Evolutionary conservation across 306 rosid genomes (phyloP), one percentile per base, ranked within the genome.

Genomic region (Castanea sativa): DNA sequence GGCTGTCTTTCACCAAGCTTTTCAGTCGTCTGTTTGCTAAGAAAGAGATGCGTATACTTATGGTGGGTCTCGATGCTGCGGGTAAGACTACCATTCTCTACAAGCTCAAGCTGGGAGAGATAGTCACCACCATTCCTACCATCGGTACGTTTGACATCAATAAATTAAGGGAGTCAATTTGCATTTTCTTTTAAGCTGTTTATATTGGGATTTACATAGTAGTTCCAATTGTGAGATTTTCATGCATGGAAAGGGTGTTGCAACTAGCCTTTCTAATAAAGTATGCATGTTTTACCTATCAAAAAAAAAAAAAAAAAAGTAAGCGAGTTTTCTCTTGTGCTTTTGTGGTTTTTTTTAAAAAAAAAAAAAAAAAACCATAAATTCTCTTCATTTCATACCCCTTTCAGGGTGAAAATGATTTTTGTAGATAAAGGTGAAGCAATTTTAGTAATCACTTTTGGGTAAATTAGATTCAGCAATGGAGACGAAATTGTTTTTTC

Each of bases 31-130:
- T 93, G n/a, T 93, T 93, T 64, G 98, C 98, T 20, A 92, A 92
- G 90, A 93, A 85, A 78, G 98, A 93, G 96, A 93, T 93, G 98
- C 91, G 98, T 56, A 93, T 93, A 41, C 97, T 93, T 41, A 93
- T 93, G 98, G 98, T 93, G 38, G 98, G 98, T 81, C 97, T 93
- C 35, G 97, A 93, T 85, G 97, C 97, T 6, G 97, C 97, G 59
- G 97, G 97, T 93, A 93, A 93, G 89, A 93, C 97, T 49, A 93
- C 97, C 86, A 93, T 91, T 73, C 92, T 92, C 13, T 92, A 92
- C 84, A 92, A 92, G 86, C 96, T 92, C 87, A 92, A 92, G 90
- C 92, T 92, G 63, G 97, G 97, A 55, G 97, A 93, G 83, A 93
- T 93, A 21, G 97, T 93, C 80, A 93, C 97, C 84, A 93, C 98